Percentiles rank a stretch among this genome's conserved stretches.
These are phyloP conservation scores for Fusarium albosuccineum DNA, from an alignment of 2,329 filamentous ascomycete genomes.

Conservation along the genomic window DNA sequence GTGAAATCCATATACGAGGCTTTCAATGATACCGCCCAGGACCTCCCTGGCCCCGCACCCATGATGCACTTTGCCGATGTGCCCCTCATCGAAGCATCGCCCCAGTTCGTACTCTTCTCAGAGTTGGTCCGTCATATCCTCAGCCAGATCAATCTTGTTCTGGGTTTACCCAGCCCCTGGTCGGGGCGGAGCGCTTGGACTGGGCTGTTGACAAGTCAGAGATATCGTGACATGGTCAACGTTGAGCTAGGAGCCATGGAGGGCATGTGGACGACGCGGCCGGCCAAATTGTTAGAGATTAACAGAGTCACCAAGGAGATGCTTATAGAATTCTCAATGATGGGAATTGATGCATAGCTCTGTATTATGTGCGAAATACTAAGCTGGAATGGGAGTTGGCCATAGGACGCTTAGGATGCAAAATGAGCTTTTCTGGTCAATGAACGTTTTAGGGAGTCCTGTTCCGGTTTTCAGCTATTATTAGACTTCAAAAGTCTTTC, in stretches of 20 bases:
- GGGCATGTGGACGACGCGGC: slow-evolving; percentile 40
- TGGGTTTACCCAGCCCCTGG: slow-evolving; percentile 45
- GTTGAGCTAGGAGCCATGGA: slow-evolving; percentile 44
- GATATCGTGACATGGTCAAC: slow-evolving; percentile 44
- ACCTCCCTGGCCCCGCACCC: slow-evolving; percentile 32
- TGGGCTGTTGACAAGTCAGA: slow-evolving; percentile 37
- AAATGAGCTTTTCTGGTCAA: too few species aligned
- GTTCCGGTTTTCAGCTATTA: not conserved
- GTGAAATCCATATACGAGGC: slow-evolving; percentile 38
- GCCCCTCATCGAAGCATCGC: slow-evolving; percentile 40
- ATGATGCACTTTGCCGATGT: slow-evolving; percentile 44
- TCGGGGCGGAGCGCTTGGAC: slow-evolving; percentile 42
- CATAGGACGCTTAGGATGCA: too few species aligned
- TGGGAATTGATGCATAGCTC: slow-evolving; percentile 27
- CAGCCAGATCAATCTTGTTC: slow-evolving; percentile 43
- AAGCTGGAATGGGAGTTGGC: too few species aligned
- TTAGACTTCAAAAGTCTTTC: not conserved
- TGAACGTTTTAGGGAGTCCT: too few species aligned
- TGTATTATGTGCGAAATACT: too few species aligned
- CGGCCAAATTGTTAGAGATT: slow-evolving; percentile 35
- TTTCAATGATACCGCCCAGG: slow-evolving; percentile 21
- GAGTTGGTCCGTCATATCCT: slow-evolving; percentile 46
- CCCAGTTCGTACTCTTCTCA: slow-evolving; percentile 47
- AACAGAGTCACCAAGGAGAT: slow-evolving; percentile 36
- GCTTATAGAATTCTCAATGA: slow-evolving; percentile 41